Evolutionary conservation across 2,329 filamentous ascomycete genomes (phyloP).

Genomic region (Byssothecium circinans): DNA sequence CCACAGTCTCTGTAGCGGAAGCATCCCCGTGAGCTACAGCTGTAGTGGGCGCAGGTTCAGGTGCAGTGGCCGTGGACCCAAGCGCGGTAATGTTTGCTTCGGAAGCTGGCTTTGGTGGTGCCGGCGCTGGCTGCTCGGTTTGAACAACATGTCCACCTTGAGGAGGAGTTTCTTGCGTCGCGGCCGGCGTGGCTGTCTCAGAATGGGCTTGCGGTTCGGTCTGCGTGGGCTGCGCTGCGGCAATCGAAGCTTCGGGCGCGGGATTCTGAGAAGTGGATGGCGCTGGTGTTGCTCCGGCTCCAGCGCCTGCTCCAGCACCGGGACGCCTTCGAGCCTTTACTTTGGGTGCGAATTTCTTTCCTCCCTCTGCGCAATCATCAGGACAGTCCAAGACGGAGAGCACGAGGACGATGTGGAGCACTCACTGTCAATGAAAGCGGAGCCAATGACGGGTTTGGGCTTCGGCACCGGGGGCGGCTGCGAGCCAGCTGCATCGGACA

Average conservation of each 20-base stretch:
- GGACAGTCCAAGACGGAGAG: constrained; percentile 11
- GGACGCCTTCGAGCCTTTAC: constrained; percentile 49
- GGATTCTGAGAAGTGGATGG: constrained; percentile 17
- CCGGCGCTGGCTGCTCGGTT: background rate
- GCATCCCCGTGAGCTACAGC: background rate
- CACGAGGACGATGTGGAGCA: constrained; percentile 2
- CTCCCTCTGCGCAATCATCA: constrained; percentile 36
- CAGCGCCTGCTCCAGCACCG: no score
- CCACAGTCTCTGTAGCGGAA: background rate
- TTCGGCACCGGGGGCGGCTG: constrained; percentile 16
- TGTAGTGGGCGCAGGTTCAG: constrained; percentile 3
- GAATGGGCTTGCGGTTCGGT: constrained; percentile 13
- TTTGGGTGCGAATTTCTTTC: constrained; percentile 51
- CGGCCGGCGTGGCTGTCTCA: constrained; percentile 26
- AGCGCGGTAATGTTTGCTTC: background rate
- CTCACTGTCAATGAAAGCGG: constrained; percentile 38
- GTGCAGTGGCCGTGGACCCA: background rate
- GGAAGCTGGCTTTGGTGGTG: background rate
- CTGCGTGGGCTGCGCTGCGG: constrained; percentile 7
- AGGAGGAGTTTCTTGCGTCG: constrained; percentile 12
- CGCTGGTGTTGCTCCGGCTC: constrained; percentile 26
- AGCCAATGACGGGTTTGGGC: constrained; percentile 25
- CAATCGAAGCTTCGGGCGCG: no score
- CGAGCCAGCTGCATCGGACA: constrained; percentile 31
- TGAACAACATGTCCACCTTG: background rate